Conservation (phyloP, 2,329 filamentous ascomycete genomes). For the Rachicladosporium sp. region DNA sequence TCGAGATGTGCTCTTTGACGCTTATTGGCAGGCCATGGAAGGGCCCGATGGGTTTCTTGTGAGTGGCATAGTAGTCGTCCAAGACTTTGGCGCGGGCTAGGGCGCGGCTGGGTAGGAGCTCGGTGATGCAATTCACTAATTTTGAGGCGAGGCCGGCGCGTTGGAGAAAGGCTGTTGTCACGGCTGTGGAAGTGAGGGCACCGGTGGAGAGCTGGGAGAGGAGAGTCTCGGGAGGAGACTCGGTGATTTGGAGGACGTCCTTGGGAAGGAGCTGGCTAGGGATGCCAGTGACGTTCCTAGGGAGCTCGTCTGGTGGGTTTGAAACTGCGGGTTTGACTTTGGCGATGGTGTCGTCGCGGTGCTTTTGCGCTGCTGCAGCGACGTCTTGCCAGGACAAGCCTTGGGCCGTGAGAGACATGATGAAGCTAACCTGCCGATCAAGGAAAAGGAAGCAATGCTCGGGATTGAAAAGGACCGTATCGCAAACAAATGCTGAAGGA, state of each 20-base stretch:
- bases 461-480: too few species aligned
- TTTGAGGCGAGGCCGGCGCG: slow-evolving; percentile 43
- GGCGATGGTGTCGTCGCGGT: slow-evolving; percentile 35
- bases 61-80: slow-evolving; percentile 34
- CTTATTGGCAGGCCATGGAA: slow-evolving; percentile 41
- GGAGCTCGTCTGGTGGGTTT: slow-evolving; percentile 23
- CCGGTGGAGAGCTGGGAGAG: slow-evolving; percentile 32
- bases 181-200: slow-evolving; percentile 30
- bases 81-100: slow-evolving; percentile 28
- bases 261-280: slow-evolving; percentile 34
- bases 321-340: slow-evolving; percentile 30
- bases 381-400: slow-evolving; percentile 1
- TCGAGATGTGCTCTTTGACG: slow-evolving; percentile 38
- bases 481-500: too few species aligned
- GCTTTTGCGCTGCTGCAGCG: slow-evolving; percentile 12
- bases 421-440: too few species aligned
- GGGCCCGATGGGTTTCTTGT: slow-evolving; percentile 28
- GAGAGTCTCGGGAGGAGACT: slow-evolving; percentile 33
- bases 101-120: slow-evolving; percentile 27
- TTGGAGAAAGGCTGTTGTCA: slow-evolving; percentile 43
- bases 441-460: too few species aligned
- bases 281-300: slow-evolving; percentile 34
- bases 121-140: slow-evolving; percentile 21
- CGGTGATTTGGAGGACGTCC: slow-evolving; percentile 40
- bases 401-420: not conserved